phyloP scores from a whole-genome alignment of 495 filamentous ascomycete species.

The Penicillium flavigenum region DNA sequence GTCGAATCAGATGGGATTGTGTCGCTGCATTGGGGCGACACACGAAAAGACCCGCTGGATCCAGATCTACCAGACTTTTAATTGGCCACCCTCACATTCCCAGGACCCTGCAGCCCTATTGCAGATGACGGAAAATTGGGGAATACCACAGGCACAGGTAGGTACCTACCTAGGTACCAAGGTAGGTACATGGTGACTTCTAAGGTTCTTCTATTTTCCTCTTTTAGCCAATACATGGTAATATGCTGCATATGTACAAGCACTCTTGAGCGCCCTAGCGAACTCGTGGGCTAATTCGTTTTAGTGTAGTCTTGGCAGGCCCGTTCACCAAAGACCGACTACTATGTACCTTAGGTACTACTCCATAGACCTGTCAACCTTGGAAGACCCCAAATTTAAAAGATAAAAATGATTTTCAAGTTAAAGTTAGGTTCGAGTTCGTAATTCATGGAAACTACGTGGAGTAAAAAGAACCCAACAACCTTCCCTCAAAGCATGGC shows the following conservation, averaged over 20 bases:
- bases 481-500: background rate
- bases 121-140: no score
- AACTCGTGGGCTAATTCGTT: background rate
- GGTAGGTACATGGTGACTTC: no score
- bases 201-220: no score
- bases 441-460: conserved; percentile 1
- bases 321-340: background rate
- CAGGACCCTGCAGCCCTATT: background rate
- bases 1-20: background rate
- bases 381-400: background rate
- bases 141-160: no score
- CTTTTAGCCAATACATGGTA: no score
- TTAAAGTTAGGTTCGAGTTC: background rate
- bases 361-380: background rate
- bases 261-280: background rate
- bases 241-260: no score
- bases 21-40: background rate
- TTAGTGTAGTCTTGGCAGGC: background rate
- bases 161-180: no score
- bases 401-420: background rate
- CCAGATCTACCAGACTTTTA: background rate
- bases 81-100: conserved; percentile 3
- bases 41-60: background rate
- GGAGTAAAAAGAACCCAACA: background rate
- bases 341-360: no score